Conservation (phyloP, 129 eudicot genomes). For the Calendula officinalis region DNA sequence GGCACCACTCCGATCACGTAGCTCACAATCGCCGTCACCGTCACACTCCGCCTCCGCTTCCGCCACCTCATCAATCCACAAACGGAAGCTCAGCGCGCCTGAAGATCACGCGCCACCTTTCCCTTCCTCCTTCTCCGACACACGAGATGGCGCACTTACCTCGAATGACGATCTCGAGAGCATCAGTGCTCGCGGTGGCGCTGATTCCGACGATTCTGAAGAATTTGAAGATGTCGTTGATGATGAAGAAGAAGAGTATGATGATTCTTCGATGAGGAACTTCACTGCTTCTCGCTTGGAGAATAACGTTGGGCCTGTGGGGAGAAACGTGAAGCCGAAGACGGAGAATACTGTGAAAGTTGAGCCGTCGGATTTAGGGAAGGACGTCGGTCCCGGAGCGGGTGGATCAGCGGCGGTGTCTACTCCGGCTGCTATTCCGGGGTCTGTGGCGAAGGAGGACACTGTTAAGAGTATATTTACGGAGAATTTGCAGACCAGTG, state of each 20-base stretch:
- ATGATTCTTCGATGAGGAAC: conserved; percentile 64
- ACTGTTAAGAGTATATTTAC: conserved; percentile 67
- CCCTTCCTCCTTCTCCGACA: conserved; percentile 70
- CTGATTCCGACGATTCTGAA: conserved; percentile 65
- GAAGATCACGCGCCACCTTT: conserved; percentile 86
- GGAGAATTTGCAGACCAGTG: conserved; percentile 89
- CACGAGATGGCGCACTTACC: conserved; percentile 76
- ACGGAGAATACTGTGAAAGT: conserved; percentile 53
- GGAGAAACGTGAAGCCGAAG: conserved; percentile 64
- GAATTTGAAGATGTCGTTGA: conserved; percentile 77
- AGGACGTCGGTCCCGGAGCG: conserved; percentile 43
- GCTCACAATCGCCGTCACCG: conserved; percentile 88
- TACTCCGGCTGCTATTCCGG: conserved; percentile 36
- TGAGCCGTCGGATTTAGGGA: conserved; percentile 58
- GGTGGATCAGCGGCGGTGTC: conserved; percentile 30
- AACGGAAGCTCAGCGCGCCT: conserved; percentile 61
- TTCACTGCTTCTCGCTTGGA: conserved; percentile 79
- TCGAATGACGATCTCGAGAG: conserved; percentile 93
- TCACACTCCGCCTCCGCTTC: conserved; percentile 93
- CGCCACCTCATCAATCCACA: conserved; percentile 89
- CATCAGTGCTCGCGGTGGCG: conserved; percentile 84
- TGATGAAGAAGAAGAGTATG: conserved; percentile 70
- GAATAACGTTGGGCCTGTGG: conserved; percentile 40
- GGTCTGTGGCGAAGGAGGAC: conserved; percentile 71
- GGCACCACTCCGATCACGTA: conserved; percentile 87